These are phyloP conservation scores for Geotrichum cucujoidarum DNA, from an alignment of 1,139 yeast species.

Conservation along the genomic window DNA sequence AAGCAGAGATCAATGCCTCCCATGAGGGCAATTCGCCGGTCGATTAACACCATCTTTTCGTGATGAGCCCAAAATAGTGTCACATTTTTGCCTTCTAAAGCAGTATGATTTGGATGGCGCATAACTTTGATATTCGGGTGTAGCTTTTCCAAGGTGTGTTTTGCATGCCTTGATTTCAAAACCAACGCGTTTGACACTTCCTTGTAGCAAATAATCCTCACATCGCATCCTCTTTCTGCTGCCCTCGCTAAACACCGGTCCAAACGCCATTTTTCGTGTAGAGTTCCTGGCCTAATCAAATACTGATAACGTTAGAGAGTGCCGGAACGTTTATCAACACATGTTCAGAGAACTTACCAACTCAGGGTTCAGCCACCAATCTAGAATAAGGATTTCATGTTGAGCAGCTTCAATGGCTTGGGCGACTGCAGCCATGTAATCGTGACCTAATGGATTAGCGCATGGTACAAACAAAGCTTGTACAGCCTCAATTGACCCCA, in stretches of 20 bases:
- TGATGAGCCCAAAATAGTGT: slow-evolving; percentile 68
- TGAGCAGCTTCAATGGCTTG: slow-evolving; percentile 61
- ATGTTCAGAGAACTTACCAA: slow-evolving; percentile 28
- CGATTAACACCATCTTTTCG: slow-evolving; percentile 54
- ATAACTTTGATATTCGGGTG: slow-evolving; percentile 56
- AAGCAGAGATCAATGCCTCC: slow-evolving; percentile 62
- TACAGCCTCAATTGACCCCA: slow-evolving; percentile 28
- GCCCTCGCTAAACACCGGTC: slow-evolving; percentile 55
- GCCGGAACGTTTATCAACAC: background rate
- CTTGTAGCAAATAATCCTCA: slow-evolving; percentile 56
- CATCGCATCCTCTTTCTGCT: slow-evolving; percentile 60
- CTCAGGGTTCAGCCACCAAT: slow-evolving; percentile 66
- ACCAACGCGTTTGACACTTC: slow-evolving; percentile 59
- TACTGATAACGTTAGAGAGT: slow-evolving; percentile 30
- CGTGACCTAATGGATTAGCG: slow-evolving; percentile 28
- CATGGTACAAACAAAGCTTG: background rate
- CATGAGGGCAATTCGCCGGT: slow-evolving; percentile 52
- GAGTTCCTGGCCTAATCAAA: slow-evolving; percentile 57
- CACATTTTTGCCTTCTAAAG: slow-evolving; percentile 41
- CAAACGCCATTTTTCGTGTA: slow-evolving; percentile 59
- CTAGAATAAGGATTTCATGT: slow-evolving; percentile 58
- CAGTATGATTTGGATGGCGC: slow-evolving; percentile 57
- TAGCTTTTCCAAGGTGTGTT: slow-evolving; percentile 53
- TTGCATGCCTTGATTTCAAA: slow-evolving; percentile 56
- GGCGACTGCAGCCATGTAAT: slow-evolving; percentile 46